These are phyloP conservation scores for Wolfiporia cocos DNA, from an alignment of 1,284 basidiomycete species.

Conservation along the genomic window DNA sequence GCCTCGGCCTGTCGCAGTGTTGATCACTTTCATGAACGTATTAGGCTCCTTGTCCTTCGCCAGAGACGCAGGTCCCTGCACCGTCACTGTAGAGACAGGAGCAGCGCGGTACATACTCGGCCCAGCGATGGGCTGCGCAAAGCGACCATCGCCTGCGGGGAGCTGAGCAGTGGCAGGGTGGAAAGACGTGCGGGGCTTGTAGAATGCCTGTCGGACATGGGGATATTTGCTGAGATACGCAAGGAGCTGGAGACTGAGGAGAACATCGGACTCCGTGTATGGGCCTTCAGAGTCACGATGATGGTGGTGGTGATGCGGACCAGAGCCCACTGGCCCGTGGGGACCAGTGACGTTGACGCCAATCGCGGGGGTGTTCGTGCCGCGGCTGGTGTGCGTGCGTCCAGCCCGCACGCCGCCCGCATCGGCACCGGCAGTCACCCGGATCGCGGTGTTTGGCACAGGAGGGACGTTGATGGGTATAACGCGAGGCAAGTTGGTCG, in stretches of 20 bases:
- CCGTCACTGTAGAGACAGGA: neutral
- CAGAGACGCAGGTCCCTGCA: conserved; percentile 5
- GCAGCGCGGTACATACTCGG: conserved; percentile 9
- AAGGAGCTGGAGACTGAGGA: conserved; percentile 86
- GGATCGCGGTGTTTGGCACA: conserved; percentile 9
- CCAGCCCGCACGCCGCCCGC: conserved; percentile 2
- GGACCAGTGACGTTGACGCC: conserved; percentile 3
- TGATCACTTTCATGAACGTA: conserved; percentile 27
- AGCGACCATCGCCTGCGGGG: conserved; percentile 9
- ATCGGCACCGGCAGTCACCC: conserved; percentile 7
- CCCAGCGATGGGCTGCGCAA: conserved; percentile 7
- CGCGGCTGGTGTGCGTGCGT: conserved; percentile 11
- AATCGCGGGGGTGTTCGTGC: conserved; percentile 10
- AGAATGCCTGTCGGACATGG: conserved; percentile 96
- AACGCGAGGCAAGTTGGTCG: conserved; percentile 18
- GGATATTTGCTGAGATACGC: conserved; percentile 98
- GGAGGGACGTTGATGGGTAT: conserved; percentile 18
- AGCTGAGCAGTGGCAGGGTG: conserved; percentile 59
- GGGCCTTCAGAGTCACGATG: conserved; percentile 43
- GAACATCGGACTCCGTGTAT: conserved; percentile 93
- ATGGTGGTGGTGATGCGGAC: conserved; percentile 26
- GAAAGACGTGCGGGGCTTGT: conserved; percentile 72
- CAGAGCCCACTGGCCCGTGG: conserved; percentile 2
- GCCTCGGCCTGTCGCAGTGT: conserved; percentile 25
- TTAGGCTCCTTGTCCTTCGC: conserved; percentile 26